Evolutionary conservation across 2,329 filamentous ascomycete genomes (phyloP), one percentile per base, ranked within the genome.

Genomic region (Aspergillus nomiae): DNA sequence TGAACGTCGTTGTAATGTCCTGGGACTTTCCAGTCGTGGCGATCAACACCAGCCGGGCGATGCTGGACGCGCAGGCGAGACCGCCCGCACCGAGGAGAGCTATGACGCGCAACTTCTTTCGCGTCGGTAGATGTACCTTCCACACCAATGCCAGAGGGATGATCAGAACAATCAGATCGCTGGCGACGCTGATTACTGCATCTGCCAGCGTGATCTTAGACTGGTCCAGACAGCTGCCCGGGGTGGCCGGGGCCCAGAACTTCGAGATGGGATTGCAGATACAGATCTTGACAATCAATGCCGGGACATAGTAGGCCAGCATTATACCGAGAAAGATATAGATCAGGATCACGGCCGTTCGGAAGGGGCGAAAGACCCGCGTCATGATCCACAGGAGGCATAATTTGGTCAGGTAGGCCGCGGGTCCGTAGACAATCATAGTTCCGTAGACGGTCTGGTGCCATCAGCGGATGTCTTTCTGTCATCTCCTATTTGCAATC

Each of bases 401-500:
- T 1, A 46, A 1, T 46, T 46, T 46, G 21, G 38, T 41, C 6
- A 41, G 38, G 38, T 41, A 41, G 3, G 38, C 38, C 0, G 38
- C 38, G 16, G 38, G 38, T 7, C 38, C 38, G 19, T 41, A 41
- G 38, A 41, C 1, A n/a, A 41, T 41, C 38, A 41, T 41, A 3
- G 38, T 41, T 19, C 16, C 38, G 19, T 41, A 41, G 16, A 41
- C 38, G 19, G 38, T 10, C 38, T 41, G 38, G 9, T 9, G 14
- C n/a, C 6, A 41, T 41, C 38, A 41, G 38, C 8, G 2, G 3
- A 16, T n/a, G 1, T 4, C 2, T 9, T 3, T 41, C 16, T 9
- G 1, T 41, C 19, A 0, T 9, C 9, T 1, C 1, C 0, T 7
- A 8, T 1, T 1, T 3, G 8, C 9, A 2, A 5, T n/a, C 19